phyloP scores from a whole-genome alignment of 2,329 filamentous ascomycete genomes.

The Ophiostoma perfectum region DNA sequence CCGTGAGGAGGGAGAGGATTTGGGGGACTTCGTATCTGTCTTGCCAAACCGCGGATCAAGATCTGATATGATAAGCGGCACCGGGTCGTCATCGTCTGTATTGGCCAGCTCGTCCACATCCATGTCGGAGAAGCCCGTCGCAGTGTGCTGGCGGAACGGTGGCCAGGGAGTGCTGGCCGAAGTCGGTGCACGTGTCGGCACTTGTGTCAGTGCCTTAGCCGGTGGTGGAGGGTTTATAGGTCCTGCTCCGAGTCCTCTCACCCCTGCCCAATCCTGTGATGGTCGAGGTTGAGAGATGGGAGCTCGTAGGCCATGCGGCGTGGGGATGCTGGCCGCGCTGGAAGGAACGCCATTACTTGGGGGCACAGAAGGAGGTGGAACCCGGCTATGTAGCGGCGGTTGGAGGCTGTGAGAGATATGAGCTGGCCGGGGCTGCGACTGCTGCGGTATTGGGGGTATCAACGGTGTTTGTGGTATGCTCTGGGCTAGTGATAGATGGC shows the following conservation, averaged over 20 bases:
- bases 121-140: neutral
- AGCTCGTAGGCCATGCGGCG: neutral
- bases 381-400: neutral
- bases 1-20: neutral
- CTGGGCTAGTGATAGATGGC: neutral
- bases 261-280: too few species aligned
- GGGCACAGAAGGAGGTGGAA: neutral
- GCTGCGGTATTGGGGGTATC: slow-evolving; percentile 5
- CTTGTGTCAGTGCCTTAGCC: neutral
- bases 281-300: neutral
- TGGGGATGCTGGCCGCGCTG: neutral
- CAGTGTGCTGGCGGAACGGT: neutral
- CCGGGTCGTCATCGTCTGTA: slow-evolving; percentile 8
- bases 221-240: too few species aligned
- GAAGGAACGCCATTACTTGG: neutral
- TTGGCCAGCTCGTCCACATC: slow-evolving; percentile 20
- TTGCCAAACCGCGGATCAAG: slow-evolving; percentile 16
- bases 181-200: neutral
- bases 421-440: neutral
- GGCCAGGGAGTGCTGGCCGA: neutral
- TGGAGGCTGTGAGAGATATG: neutral
- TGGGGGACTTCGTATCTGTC: neutral
- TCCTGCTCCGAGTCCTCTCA: too few species aligned
- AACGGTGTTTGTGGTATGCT: neutral
- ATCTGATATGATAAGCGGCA: slow-evolving; percentile 23